Conservation (phyloP, 805 yeast species). For the Yarrowia deformans region DNA sequence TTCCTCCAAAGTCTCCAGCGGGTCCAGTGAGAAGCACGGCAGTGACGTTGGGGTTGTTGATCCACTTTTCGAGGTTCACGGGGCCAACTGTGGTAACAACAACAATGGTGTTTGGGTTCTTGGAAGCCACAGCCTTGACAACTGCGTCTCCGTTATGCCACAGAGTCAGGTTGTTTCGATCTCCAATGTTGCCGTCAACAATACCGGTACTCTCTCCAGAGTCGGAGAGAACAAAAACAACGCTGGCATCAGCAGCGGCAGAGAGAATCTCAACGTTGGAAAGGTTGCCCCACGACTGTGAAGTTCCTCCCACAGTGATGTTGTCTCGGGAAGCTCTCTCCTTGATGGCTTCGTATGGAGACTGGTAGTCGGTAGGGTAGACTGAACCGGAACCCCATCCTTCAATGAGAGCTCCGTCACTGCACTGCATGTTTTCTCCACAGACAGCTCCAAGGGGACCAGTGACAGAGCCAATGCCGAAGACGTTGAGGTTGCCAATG, state of each 20-base stretch:
- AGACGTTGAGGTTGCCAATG: constrained; percentile 51
- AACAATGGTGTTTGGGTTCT: constrained; percentile 63
- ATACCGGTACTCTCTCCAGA: constrained; percentile 68
- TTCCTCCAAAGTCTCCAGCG: constrained; percentile 63
- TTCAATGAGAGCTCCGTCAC: constrained; percentile 61
- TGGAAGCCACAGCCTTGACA: constrained; percentile 58
- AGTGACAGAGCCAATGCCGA: constrained; percentile 56
- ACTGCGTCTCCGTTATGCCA: constrained; percentile 67
- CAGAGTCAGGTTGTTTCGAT: constrained; percentile 59
- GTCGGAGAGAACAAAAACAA: constrained; percentile 62
- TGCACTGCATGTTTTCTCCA: constrained; percentile 58
- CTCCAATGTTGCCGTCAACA: constrained; percentile 67
- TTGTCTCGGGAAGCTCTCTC: constrained; percentile 52
- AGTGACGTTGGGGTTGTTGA: constrained; percentile 64
- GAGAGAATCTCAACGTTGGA: constrained; percentile 3
- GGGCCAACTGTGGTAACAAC: constrained; percentile 69
- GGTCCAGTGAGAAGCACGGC: constrained; percentile 65
- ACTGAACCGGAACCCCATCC: constrained; percentile 75
- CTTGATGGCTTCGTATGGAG: constrained; percentile 65
- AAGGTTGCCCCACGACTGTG: constrained; percentile 23
- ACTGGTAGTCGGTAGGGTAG: constrained; percentile 60
- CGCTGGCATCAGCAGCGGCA: constrained; percentile 55
- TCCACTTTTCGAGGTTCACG: constrained; percentile 62
- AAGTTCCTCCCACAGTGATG: constrained; percentile 11
- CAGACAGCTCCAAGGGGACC: constrained; percentile 61